These are phyloP conservation scores for Podila epigama DNA, from an alignment of 192 early-diverging fungal genomes.

Conservation along the genomic window DNA sequence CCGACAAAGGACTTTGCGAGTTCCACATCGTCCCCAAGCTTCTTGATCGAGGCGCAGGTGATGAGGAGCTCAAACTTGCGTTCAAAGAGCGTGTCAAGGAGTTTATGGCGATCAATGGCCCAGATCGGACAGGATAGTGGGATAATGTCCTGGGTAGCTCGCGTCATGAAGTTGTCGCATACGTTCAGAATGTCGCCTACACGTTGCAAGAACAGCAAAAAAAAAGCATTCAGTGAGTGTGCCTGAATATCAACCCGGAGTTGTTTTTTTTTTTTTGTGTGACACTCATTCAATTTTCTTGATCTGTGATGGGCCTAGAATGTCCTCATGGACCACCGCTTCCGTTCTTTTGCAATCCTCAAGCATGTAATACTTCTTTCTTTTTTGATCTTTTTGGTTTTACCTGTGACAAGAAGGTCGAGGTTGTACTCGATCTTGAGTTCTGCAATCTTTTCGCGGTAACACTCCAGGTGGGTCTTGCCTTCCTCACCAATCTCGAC, in stretches of 20 bases:
- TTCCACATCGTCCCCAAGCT: constrained; percentile 36
- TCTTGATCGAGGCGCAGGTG: constrained; percentile 52
- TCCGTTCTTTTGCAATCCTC: too few relatives aligned
- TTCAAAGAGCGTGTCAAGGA: constrained; percentile 58
- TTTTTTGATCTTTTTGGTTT: background rate
- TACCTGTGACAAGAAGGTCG: constrained; percentile 62
- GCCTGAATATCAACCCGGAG: too few relatives aligned
- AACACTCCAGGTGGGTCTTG: constrained; percentile 57
- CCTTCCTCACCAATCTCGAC: constrained; percentile 48
- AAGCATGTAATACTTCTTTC: too few relatives aligned
- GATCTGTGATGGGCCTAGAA: too few relatives aligned
- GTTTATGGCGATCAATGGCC: constrained; percentile 52
- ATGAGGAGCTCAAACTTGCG: constrained; percentile 42
- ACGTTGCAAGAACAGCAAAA: background rate
- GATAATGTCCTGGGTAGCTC: constrained; percentile 57
- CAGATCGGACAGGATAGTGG: constrained; percentile 63
- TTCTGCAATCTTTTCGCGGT: constrained; percentile 49
- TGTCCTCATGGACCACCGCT: too few relatives aligned
- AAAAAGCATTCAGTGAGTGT: background rate
- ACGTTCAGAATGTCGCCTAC: constrained; percentile 66
- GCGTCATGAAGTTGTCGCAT: constrained; percentile 68
- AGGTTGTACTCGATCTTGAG: constrained; percentile 53
- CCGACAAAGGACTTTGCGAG: constrained; percentile 56
- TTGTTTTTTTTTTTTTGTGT: background rate
- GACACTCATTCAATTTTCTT: background rate